Conservation (phyloP, 768 basidiomycete species). For the Termitomyces sp. region DNA sequence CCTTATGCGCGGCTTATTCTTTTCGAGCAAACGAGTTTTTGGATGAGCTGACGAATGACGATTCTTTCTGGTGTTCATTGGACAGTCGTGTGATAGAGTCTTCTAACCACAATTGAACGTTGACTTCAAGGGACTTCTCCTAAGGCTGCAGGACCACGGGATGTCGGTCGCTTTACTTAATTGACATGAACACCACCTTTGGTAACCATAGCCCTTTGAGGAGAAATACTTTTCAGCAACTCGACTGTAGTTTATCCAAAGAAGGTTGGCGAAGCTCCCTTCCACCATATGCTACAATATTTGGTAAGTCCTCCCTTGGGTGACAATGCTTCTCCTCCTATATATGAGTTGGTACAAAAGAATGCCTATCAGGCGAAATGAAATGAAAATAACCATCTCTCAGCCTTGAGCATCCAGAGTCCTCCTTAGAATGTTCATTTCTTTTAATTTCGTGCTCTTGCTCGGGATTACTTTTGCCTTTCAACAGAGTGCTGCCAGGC, state of each 20-base stretch:
- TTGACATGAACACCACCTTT: neutral
- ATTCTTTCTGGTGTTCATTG: neutral
- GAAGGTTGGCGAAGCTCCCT: neutral
- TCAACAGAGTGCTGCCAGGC: neutral
- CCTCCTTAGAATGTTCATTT: neutral
- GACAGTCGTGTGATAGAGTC: neutral
- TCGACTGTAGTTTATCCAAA: neutral
- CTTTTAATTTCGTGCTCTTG: neutral
- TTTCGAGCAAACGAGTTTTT: neutral
- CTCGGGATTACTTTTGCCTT: neutral
- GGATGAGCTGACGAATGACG: neutral
- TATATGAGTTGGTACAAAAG: neutral
- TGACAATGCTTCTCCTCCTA: neutral
- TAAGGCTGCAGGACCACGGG: neutral
- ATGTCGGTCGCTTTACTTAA: neutral
- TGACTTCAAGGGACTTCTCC: neutral
- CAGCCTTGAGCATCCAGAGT: neutral
- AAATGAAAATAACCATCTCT: neutral
- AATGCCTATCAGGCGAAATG: neutral
- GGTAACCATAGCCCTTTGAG: neutral
- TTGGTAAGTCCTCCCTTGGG: neutral
- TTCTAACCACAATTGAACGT: neutral
- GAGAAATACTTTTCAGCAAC: neutral
- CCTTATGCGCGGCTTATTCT: neutral
- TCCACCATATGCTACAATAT: neutral